Evolutionary conservation across 495 filamentous ascomycete genomes (phyloP).

Genomic region (Lepraria neglecta): DNA sequence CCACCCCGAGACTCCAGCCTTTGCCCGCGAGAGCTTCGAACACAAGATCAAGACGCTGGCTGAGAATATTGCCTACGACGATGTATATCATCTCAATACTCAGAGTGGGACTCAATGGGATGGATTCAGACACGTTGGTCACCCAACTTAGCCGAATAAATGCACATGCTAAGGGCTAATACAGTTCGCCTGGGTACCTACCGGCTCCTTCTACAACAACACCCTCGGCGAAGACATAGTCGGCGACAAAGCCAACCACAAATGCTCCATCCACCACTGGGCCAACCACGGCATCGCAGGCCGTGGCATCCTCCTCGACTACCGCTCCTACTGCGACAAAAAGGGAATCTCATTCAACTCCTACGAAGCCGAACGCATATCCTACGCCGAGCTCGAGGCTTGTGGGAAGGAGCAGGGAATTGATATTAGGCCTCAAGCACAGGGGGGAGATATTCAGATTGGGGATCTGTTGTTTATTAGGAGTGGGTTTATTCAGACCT

Average conservation of each 20-base stretch:
- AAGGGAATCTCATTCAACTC: slow-evolving; percentile 49
- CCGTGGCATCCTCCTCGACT: slow-evolving; percentile 56
- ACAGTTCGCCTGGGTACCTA: slow-evolving; percentile 40
- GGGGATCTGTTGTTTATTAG: slow-evolving; percentile 65
- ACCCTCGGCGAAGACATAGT: slow-evolving; percentile 47
- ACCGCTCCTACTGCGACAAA: slow-evolving; percentile 41
- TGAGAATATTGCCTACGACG: slow-evolving; percentile 52
- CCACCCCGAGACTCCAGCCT: slow-evolving; percentile 46
- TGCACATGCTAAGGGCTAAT: slow-evolving; percentile 20
- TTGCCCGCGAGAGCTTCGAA: slow-evolving; percentile 50
- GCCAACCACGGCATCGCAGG: slow-evolving; percentile 49
- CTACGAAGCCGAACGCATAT: slow-evolving; percentile 55
- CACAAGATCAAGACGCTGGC: slow-evolving; percentile 50
- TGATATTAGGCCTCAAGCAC: slow-evolving; percentile 44
- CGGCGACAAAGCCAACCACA: slow-evolving; percentile 45
- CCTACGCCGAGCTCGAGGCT: slow-evolving; percentile 48
- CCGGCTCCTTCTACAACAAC: slow-evolving; percentile 47
- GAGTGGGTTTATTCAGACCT: slow-evolving; percentile 56
- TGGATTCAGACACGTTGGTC: slow-evolving; percentile 57
- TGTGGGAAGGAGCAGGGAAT: slow-evolving; percentile 53
- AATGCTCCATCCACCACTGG: slow-evolving; percentile 48
- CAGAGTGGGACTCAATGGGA: slow-evolving; percentile 77
- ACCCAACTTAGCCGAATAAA: not conserved
- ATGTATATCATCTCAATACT: slow-evolving; percentile 68
- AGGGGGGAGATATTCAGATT: slow-evolving; percentile 51